Base-by-base conservation (phyloP, 768 basidiomycete species). In the Lactarius hatsudake region DNA sequence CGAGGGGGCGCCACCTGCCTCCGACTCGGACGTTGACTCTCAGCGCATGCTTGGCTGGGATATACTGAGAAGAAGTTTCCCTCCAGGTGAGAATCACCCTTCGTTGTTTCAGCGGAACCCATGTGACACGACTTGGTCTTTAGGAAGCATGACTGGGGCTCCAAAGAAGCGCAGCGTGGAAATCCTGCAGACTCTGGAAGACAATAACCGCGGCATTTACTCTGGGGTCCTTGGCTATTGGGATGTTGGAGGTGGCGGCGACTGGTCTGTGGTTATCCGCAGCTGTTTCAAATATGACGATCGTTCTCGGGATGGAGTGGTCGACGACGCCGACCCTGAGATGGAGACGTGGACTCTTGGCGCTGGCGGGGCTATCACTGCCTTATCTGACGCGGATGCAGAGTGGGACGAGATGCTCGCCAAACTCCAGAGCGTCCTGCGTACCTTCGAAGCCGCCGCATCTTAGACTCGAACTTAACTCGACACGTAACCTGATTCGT, bases 81-180 rank as follows among this genome's bases (percentile, higher is more conserved):
- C 96, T 18, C 94, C 96, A 63, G 95, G 95, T 90, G 61, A 71
- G 38, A 79, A 68, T 43, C 55, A 36, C 17, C 10, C 17, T 28
- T 28, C 6, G 34, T 43, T 23, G 10, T n/a, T 59, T 43, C 20
- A 10, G 71, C 48, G 51, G 48, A 32, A 36, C 23, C 63, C 55
- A 34, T 5, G 42, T 54, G n/a, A 57, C 63, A 60, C 15, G 5
- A 20, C 26, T 18, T 18, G 48, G 54, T 18, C 17, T 38, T 26
- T 67, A 95, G 94, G 94, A 1, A 95, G 93, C 66, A 98, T 98
- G 96, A 98, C 96, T 2, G 96, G 96, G 42, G 96, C 96, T 0
- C 96, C 96, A 0, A 98, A 98, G 79, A 90, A 96, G 72, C 88
- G 96, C 38, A 93, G 91, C 64, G 89, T 97, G 9, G 91, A 97